Percentiles rank a stretch among this genome's conserved stretches.
These are phyloP conservation scores for Talaromyces sp. DNA, from an alignment of 2,329 filamentous ascomycete genomes.

Conservation along the genomic window DNA sequence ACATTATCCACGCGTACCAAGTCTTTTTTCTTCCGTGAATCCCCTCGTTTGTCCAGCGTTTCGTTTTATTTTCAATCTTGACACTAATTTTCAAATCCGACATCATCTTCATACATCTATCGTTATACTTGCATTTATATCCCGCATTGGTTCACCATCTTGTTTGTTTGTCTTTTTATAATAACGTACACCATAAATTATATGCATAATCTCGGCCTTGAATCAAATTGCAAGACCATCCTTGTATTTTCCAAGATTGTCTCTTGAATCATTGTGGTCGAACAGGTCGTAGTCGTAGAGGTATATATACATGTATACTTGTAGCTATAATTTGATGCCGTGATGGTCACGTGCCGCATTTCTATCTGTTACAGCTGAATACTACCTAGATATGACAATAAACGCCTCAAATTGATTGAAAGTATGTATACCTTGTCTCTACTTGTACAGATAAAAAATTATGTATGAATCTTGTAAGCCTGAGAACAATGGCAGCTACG, in stretches of 20 bases:
- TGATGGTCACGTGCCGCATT: not conserved
- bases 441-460: no score
- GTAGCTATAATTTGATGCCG: no score
- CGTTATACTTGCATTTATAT: slow-evolving; percentile 12
- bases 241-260: not conserved
- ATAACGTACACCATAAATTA: not conserved
- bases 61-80: not conserved
- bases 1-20: not conserved
- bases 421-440: no score
- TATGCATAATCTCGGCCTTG: not conserved
- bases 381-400: no score
- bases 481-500: not conserved
- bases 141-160: slow-evolving; percentile 10
- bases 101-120: not conserved
- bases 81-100: not conserved
- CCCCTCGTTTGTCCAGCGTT: slow-evolving; percentile 8
- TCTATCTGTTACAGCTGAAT: no score
- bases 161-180: not conserved
- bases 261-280: no score
- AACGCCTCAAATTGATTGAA: no score
- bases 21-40: not conserved
- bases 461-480: not conserved
- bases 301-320: no score
- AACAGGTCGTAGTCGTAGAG: no score
- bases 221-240: not conserved